Conservation (phyloP, 2,329 filamentous ascomycete species). For the Xylariaceae sp. region DNA sequence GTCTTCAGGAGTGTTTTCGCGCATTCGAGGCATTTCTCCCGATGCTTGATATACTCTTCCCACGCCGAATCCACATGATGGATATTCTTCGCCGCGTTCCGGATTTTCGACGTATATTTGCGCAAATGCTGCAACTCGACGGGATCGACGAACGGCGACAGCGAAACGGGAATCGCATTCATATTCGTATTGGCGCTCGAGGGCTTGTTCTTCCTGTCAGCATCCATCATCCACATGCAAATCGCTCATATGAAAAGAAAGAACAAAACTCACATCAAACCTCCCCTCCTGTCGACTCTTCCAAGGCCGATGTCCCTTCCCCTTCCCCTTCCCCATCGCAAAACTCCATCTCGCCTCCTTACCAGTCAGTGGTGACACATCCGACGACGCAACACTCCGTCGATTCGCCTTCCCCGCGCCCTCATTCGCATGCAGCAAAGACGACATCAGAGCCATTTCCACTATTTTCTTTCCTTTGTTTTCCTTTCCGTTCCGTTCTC, state of each 20-base stretch:
- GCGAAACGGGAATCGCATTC: conserved; percentile 9
- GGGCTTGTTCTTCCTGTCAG: not conserved
- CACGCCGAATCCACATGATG: conserved; percentile 39
- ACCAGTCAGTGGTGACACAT: no score
- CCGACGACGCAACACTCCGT: conserved; percentile 1
- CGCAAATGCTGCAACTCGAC: conserved; percentile 14
- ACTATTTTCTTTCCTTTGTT: no score
- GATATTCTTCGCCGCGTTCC: conserved; percentile 11
- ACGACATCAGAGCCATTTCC: no score
- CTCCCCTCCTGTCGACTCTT: not conserved
- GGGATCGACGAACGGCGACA: conserved; percentile 10
- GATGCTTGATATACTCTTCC: conserved; percentile 40
- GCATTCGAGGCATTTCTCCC: conserved; percentile 37
- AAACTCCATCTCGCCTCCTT: conserved; percentile 15
- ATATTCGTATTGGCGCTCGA: conserved; percentile 1
- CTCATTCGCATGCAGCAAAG: not conserved
- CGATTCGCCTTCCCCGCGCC: conserved; percentile 3
- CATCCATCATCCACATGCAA: no score
- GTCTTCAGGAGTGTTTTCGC: conserved; percentile 33
- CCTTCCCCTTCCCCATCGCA: not conserved
- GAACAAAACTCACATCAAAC: no score
- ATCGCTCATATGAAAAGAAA: no score
- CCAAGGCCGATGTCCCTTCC: not conserved
- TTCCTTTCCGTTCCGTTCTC: no score
- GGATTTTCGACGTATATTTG: conserved; percentile 14